phyloP scores from a whole-genome alignment of 495 filamentous ascomycete species.

The Neurospora sp. region DNA sequence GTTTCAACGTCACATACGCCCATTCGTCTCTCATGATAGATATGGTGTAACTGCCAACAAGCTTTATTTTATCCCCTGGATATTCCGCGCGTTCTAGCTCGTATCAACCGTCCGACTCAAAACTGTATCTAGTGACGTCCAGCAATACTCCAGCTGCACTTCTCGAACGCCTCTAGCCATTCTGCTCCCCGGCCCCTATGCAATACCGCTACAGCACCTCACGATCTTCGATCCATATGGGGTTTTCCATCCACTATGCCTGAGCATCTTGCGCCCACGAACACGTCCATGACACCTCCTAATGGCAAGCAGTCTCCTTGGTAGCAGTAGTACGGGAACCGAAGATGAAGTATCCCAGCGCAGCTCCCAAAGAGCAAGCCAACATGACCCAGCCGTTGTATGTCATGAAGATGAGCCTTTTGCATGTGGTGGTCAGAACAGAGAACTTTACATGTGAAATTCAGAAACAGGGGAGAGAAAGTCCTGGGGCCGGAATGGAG shows the following conservation, averaged over 20 bases:
- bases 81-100: background rate
- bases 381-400: conserved; percentile 98
- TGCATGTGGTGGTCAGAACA: background rate
- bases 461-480: too few species aligned
- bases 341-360: conserved; percentile 79
- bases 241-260: background rate
- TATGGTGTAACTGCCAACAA: background rate
- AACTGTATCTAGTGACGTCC: background rate
- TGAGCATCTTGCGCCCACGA: background rate
- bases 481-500: too few species aligned
- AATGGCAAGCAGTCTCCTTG: conserved; percentile 91
- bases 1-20: background rate
- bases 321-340: conserved; percentile 53
- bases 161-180: background rate
- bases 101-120: background rate
- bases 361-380: conserved; percentile 78
- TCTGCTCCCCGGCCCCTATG: background rate
- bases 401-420: conserved; percentile 97
- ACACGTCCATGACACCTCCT: conserved; percentile 1
- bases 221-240: background rate
- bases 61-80: background rate
- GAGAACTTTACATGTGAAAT: conserved; percentile 55
- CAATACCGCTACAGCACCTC: background rate
- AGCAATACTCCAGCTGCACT: background rate
- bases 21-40: background rate